Conservation (phyloP, 2,329 filamentous ascomycete species). For the Aspergillus aculeatinus region DNA sequence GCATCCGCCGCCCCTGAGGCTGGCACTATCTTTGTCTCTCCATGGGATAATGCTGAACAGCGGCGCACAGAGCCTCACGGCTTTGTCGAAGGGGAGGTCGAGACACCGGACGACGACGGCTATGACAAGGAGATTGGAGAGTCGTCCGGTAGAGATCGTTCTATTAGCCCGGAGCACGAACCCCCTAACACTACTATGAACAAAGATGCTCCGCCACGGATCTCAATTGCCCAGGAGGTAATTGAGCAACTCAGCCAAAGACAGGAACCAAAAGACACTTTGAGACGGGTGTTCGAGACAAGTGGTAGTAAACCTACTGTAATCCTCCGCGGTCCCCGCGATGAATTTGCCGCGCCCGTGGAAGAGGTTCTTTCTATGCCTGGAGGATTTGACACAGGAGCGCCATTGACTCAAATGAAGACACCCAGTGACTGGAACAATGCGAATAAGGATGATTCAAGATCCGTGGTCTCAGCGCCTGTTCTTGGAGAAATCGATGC, state of each 20-base stretch:
- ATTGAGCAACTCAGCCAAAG: constrained; percentile 27
- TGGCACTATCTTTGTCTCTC: constrained; percentile 51
- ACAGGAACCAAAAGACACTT: background rate
- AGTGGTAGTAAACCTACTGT: background rate
- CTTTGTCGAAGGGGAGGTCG: constrained; percentile 52
- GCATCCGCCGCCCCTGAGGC: constrained; percentile 63
- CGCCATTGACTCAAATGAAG: constrained; percentile 4
- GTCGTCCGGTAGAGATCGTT: constrained; percentile 18
- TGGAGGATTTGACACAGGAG: constrained; percentile 30
- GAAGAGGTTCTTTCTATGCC: constrained; percentile 33
- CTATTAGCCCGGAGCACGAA: constrained; percentile 24
- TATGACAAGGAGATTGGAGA: constrained; percentile 15
- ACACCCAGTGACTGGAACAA: constrained; percentile 1
- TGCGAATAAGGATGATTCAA: constrained; percentile 9
- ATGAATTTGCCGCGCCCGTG: constrained; percentile 17
- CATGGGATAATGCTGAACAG: constrained; percentile 38
- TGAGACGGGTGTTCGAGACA: background rate
- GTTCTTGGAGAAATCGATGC: constrained; percentile 10
- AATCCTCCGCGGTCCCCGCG: background rate
- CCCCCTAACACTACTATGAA: constrained; percentile 5
- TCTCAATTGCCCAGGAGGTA: constrained; percentile 25
- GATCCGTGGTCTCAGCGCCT: constrained; percentile 23
- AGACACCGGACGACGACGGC: constrained; percentile 43
- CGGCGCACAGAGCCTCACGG: constrained; percentile 45
- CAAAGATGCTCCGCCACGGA: background rate